These are phyloP conservation scores for Apiotrichum gracile DNA, from an alignment of 1,284 basidiomycete genomes.

Conservation along the genomic window DNA sequence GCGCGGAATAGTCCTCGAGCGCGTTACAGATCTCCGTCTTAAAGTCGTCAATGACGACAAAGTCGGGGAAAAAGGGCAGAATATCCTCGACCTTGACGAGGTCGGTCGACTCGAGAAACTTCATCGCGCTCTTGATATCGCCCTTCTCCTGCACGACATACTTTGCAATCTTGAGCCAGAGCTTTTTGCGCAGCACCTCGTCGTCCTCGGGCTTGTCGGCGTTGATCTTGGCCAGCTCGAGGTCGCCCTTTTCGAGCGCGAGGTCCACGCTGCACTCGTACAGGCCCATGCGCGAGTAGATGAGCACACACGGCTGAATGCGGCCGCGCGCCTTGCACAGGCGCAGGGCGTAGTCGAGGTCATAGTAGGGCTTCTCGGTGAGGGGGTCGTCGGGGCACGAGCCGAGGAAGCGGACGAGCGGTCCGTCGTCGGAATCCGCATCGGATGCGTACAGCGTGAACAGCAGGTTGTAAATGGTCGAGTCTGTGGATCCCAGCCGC, in stretches of 20 bases:
- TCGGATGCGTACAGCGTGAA: constrained; percentile 73
- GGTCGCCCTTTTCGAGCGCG: constrained; percentile 84
- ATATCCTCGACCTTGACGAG: constrained; percentile 98
- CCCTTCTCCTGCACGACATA: constrained; percentile 96
- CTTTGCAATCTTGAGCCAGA: constrained; percentile 96
- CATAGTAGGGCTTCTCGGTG: constrained; percentile 84
- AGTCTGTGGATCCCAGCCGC: constrained; percentile 61
- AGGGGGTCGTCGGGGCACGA: constrained; percentile 73
- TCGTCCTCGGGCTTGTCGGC: constrained; percentile 92
- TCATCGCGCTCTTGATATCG: constrained; percentile 97
- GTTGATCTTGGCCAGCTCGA: constrained; percentile 87
- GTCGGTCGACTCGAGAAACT: constrained; percentile 87
- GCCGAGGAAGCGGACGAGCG: constrained; percentile 79
- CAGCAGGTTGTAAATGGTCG: constrained; percentile 89
- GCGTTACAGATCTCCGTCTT: constrained; percentile 97
- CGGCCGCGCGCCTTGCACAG: constrained; percentile 77
- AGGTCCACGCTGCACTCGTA: constrained; percentile 96
- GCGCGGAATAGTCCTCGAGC: constrained; percentile 84
- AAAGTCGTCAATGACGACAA: constrained; percentile 98
- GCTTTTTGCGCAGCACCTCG: constrained; percentile 75
- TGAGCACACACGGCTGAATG: constrained; percentile 87
- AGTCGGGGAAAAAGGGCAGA: constrained; percentile 98
- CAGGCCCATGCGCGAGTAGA: constrained; percentile 96
- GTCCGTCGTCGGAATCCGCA: constrained; percentile 60
- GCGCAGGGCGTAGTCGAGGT: constrained; percentile 91